Percentiles rank a stretch among this genome's conserved stretches.
Conservation (phyloP, 2,329 filamentous ascomycete species). For the Colletotrichum lindemuthianum region DNA sequence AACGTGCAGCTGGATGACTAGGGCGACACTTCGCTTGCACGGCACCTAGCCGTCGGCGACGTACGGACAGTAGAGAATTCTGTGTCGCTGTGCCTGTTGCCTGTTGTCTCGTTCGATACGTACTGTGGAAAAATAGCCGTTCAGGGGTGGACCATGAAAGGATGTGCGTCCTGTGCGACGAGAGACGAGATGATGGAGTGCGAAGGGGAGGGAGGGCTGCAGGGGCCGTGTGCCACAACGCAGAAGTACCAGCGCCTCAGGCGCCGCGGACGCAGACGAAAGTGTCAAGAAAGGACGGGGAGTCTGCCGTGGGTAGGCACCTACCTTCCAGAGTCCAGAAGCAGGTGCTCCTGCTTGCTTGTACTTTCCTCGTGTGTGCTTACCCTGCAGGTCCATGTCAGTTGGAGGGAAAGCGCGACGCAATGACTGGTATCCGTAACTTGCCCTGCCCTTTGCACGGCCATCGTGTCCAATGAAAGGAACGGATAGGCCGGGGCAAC, state of each 20-base stretch:
- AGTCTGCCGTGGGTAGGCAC: constrained; percentile 12
- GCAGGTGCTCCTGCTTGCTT: too few species aligned
- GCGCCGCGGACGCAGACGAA: neutral
- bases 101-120: constrained; percentile 24
- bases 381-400: too few species aligned
- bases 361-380: too few species aligned
- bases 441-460: neutral
- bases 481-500: constrained; percentile 4
- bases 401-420: too few species aligned
- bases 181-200: constrained; percentile 30
- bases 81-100: neutral
- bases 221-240: constrained; percentile 2
- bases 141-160: constrained; percentile 22
- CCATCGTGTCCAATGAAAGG: constrained; percentile 9
- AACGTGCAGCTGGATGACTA: neutral
- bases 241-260: too few species aligned
- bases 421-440: too few species aligned
- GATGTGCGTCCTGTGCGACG: constrained; percentile 13
- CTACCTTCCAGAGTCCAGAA: neutral
- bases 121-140: neutral
- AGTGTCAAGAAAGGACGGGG: neutral
- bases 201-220: neutral
- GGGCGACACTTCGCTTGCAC: neutral
- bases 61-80: too few species aligned
- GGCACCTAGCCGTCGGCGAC: constrained; percentile 22